phyloP scores from a whole-genome alignment of 2,329 filamentous ascomycete species.

The Helotiales sp. region DNA sequence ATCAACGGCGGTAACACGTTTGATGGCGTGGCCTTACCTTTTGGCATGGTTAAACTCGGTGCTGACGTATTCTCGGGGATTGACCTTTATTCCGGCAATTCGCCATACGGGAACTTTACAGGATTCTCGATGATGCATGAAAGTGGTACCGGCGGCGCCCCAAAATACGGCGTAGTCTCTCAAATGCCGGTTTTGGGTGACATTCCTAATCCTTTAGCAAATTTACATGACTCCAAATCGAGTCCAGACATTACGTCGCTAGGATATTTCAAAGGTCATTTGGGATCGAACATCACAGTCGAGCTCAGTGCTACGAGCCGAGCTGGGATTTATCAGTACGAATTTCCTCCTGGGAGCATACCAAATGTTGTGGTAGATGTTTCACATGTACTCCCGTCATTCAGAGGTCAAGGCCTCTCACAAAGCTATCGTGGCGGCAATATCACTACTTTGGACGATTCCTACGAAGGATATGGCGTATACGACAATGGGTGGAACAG shows the following conservation, averaged over 20 bases:
- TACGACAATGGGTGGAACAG: constrained; percentile 72
- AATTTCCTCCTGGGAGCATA: constrained; percentile 52
- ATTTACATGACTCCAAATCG: not conserved
- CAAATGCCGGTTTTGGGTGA: constrained; percentile 57
- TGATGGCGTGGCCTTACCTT: constrained; percentile 30
- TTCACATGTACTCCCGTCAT: constrained; percentile 67
- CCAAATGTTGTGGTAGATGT: constrained; percentile 62
- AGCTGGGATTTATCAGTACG: constrained; percentile 64
- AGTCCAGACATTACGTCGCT: constrained; percentile 39
- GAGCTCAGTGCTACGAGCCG: constrained; percentile 61
- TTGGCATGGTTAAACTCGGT: constrained; percentile 33
- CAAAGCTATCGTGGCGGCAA: constrained; percentile 65
- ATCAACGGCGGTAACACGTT: constrained; percentile 32
- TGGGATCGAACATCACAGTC: constrained; percentile 60
- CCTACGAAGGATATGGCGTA: constrained; percentile 63
- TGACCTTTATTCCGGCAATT: constrained; percentile 59
- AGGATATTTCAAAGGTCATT: constrained; percentile 63
- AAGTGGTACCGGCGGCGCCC: constrained; percentile 69
- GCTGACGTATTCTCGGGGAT: constrained; percentile 28
- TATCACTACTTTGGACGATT: constrained; percentile 55
- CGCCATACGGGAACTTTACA: constrained; percentile 55
- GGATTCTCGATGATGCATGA: constrained; percentile 62
- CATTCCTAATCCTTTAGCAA: not conserved
- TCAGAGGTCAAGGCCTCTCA: constrained; percentile 60
- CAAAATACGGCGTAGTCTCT: constrained; percentile 69